Base-by-base conservation (phyloP, 768 basidiomycete genomes). In the Hemileccinum rubropunctum region DNA sequence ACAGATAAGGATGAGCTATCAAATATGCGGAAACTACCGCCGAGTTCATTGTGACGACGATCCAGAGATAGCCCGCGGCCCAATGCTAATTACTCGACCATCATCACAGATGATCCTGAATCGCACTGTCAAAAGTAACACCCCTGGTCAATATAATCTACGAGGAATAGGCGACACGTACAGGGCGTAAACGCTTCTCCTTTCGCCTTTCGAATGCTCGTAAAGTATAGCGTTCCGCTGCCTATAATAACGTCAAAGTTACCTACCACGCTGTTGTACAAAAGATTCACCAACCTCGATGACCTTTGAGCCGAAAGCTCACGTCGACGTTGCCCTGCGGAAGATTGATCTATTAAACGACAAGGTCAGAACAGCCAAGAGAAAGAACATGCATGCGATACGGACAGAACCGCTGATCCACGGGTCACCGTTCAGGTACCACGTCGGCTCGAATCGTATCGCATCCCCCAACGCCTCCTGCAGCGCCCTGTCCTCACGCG, bases 141-240 rank as follows among this genome's bases (percentile, higher is more conserved):
- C 9, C 27, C 27, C 4, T 28, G 27, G 27, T 28, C 27, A 28
- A 28, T n/a, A n/a, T n/a, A 28, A 28, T 28, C n/a, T n/a, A n/a
- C n/a, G n/a, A 28, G 9, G 27, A 28, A 9, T 28, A 9, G 4
- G 27, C 27, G 9, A 28, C 5, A 51, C 42, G 53, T 65, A 91
- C 87, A 60, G 4, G 84, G 82, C 30, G 77, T 81, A 63, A 87
- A 91, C 1, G 78, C 78, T 36, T 77, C 70, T 9, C 86, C 88
- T 60, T 89, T 90, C 14, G 76, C 80, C 69, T 81, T 84, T 38
- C 89, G 78, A 49, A 91, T 84, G 63, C 87, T 90, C 3, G 88
- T 91, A 64, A 91, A 91, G 61, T 91, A 91, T 2, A 91, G 65
- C n/a, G 88, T 91, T 6, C 89, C 89, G 17, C 81, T 74, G 20